Base-by-base conservation (phyloP, 352 stramenopile species). In the Globisporangium orthogonon region DNA sequence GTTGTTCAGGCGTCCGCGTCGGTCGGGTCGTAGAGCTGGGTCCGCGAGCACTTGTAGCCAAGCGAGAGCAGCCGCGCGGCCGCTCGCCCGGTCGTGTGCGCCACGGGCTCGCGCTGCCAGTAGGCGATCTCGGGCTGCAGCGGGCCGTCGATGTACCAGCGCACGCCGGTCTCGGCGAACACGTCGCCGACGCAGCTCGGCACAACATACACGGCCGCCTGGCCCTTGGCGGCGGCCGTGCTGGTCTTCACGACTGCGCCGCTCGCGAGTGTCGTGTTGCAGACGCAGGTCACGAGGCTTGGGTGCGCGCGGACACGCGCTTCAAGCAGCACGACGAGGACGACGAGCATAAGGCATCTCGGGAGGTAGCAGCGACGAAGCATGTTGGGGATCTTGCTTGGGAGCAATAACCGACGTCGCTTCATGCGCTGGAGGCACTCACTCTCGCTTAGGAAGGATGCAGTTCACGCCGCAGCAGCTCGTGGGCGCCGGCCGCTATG, bases 381-480 rank as follows among this genome's bases (percentile, higher is more conserved):
- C 37, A 43, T 43, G 9, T 40, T 40, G 23, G 1, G 23, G 23
- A 23, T 23, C 23, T 23, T 23, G 23, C 23, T 23, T 23, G 1
- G 23, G 23, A 23, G 23, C 23, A 23, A 23, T 23, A 23, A 23
- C 23, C 23, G 23, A 23, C 23, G 23, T 23, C 43, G 43, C 43
- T 28, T 18, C 41, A n/a, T 28, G 2, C 4, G 10, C 7, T 23
- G 23, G 23, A 23, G 1, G 23, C 1, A 23, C 33, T 37, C 33
- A 37, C 5, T 9, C 33, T 7, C 35, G 35, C 35, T 40, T 11
- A 40, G 9, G 35, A 13, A 11, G 11, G 9, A 96, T 96, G 86
- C 84, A 94, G 63, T 94, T 96, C 66, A 96, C 86, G n/a, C 86
- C 86, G 41, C 86, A 96, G 66, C 86, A 96, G 61, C 83, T 94